These are phyloP conservation scores for Plicaturopsis crispa DNA, from an alignment of 768 basidiomycete genomes.

Conservation along the genomic window DNA sequence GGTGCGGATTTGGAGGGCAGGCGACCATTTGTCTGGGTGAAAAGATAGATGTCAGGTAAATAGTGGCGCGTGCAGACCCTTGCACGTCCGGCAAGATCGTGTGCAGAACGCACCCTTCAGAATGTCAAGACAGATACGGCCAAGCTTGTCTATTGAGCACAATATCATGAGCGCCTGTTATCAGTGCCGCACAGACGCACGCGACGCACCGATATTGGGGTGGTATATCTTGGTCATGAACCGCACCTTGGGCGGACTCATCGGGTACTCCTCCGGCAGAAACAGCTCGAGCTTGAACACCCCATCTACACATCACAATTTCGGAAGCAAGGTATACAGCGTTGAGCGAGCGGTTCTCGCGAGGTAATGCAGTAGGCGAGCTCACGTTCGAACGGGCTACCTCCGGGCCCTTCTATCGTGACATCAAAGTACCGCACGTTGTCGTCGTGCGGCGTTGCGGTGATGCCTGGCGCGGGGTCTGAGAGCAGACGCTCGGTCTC, in stretches of 20 bases:
- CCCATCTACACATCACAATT: slow-evolving; percentile 49
- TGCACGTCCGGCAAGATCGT: neutral
- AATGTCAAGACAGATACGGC: slow-evolving; percentile 97
- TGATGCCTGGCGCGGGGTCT: slow-evolving; percentile 95
- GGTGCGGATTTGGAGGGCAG: slow-evolving; percentile 96
- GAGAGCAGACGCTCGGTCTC: slow-evolving; percentile 96
- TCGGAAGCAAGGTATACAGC: slow-evolving; percentile 4
- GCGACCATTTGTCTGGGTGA: slow-evolving; percentile 99
- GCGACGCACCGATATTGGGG: slow-evolving; percentile 89
- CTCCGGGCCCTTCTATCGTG: slow-evolving; percentile 89
- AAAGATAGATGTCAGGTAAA: slow-evolving; percentile 1
- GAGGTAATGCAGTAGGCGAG: slow-evolving; percentile 17
- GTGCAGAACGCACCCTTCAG: slow-evolving; percentile 70
- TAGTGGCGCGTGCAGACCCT: neutral
- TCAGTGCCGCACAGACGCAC: neutral
- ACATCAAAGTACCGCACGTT: slow-evolving; percentile 99
- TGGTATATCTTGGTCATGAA: slow-evolving; percentile 99
- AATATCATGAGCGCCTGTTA: neutral
- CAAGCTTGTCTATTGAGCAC: slow-evolving; percentile 76
- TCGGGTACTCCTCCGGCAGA: slow-evolving; percentile 98
- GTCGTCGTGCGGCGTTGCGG: slow-evolving; percentile 93
- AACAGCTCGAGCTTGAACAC: slow-evolving; percentile 95
- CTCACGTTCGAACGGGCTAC: slow-evolving; percentile 86
- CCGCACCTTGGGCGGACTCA: slow-evolving; percentile 97
- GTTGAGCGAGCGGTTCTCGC: neutral